Base-by-base conservation (phyloP, 192 early-diverging fungal species). In the Spizellomyces punctatus region DNA sequence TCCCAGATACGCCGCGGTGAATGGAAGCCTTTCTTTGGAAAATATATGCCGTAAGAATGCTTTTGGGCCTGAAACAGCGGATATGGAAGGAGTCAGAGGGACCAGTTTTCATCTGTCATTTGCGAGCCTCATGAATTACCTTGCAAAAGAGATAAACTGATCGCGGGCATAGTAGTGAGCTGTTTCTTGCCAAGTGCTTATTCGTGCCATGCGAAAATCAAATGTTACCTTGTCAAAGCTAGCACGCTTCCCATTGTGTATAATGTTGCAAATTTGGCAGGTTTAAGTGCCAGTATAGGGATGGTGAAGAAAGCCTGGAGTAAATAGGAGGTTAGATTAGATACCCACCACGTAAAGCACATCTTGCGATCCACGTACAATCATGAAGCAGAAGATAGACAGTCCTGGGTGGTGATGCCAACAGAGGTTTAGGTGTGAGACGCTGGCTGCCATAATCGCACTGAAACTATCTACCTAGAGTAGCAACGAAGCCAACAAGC, bases 11-110 rank as follows among this genome's bases (percentile, higher is more conserved):
- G 86, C 77, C 16, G 76, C 63, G 2, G 93, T 95, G 67, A 96
- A 96, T 22, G 93, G 86, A 44, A 95, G 62, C 46, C 96, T 84
- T 52, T 94, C 91, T 57, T 74, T 75, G 16, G 91, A 92, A 43
- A 93, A 77, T 78, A 96, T 81, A 66, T 95, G 93, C 66, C 85
- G 82, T 46, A 93, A 61, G 74, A 96, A 93, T 8, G 94, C 87
- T 45, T 83, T 79, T 19, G 92, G 94, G 6, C 95, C 95, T 64
- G 44, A n/a, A 43, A n/a, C 17, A 12, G n/a, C 59, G 27, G 19
- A 27, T 41, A 17, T 61, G 10, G 14, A 17, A 22, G 59, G 14
- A 17, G 17, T 17, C n/a, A 61, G 36, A 41, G 59, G 10, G 17
- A 54, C 0, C 50, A n/a, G 17, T 12, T 2, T n/a, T 4, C 50